phyloP scores from a whole-genome alignment of 176 grass and related monocot genomes.

The Cymbopogon citratus region DNA sequence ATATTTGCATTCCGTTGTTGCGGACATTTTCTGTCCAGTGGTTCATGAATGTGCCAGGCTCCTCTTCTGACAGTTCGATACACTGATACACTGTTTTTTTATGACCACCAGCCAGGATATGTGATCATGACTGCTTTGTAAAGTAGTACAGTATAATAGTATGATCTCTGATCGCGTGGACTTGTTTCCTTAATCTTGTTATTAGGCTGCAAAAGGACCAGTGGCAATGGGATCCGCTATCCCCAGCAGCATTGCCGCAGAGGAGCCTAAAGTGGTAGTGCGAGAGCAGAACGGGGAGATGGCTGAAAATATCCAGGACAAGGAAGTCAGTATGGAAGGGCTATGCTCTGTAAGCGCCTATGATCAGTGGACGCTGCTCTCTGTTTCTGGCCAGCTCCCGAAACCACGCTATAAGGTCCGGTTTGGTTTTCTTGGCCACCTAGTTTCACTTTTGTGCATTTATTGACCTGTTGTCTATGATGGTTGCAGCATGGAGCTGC shows the following conservation, averaged over 20 bases:
- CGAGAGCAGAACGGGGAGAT: slow-evolving; percentile 59
- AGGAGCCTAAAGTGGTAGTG: slow-evolving; percentile 54
- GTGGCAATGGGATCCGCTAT: slow-evolving; percentile 11
- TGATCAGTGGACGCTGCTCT: slow-evolving; percentile 60
- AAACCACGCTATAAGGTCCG: slow-evolving; percentile 77
- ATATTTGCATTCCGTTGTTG: neutral
- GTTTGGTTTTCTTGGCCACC: neutral
- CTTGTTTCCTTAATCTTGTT: neutral
- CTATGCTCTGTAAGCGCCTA: slow-evolving; percentile 56
- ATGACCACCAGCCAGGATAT: neutral
- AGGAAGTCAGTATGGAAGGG: slow-evolving; percentile 82
- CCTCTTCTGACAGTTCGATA: no score
- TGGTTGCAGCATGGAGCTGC: slow-evolving; percentile 74
- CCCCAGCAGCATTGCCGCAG: slow-evolving; percentile 21
- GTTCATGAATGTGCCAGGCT: neutral
- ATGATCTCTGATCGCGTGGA: neutral
- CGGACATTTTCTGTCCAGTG: neutral
- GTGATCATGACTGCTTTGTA: neutral
- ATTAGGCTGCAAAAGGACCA: slow-evolving; percentile 40
- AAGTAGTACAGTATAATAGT: neutral
- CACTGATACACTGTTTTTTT: neutral
- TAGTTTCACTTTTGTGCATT: neutral
- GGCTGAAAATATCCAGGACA: slow-evolving; percentile 67
- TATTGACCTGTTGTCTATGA: neutral
- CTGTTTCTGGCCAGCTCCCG: slow-evolving; percentile 54